Base-by-base conservation (phyloP, 352 stramenopile species). In the Phytopythium cucurbitacearum region DNA sequence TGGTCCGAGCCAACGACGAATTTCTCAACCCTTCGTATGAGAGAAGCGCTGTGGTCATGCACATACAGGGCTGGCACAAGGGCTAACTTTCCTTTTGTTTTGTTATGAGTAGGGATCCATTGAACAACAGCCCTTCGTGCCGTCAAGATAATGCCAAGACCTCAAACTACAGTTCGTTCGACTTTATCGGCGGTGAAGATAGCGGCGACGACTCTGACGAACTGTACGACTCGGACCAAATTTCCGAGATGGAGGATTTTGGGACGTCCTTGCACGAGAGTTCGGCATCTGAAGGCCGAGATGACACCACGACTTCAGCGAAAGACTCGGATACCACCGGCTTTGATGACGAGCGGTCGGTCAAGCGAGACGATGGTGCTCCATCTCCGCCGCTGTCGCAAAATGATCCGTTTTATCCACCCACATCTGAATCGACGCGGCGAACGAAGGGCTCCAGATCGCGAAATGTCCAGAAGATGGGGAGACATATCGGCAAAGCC, bases 161-260 rank as follows among this genome's bases (percentile, higher is more conserved):
- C 6, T 51, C 38, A 4, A 60, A 65, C 13, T 77, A 84, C 45
- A 75, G 68, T 16, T 89, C 77, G n/a, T 94, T 92, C 40, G 84
- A 91, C 47, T 92, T 91, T 36, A 76, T 94, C 39, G 81, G 81
- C 4, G 84, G 84, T 6, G 83, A 89, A 72, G 79, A 94, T 51
- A 94, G 84, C 47, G 80, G 84, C 0, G 64, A 77, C 39, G 76
- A 87, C 47, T 91, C 80, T 13, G 80, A 90, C 51, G 80, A 83
- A 8, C 48, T 80, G 0, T 89, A 91, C 56, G 81, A 89, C 45
- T 91, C 79, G 5, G 73, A 84, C 35, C 71, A 89, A 42, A 72
- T 91, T 15, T 85, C 76, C 0, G 81, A 87, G 48, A 79, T 87
- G 73, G 80, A 89, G 12, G 69, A 85, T 42, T 80, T 77, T 44